Percentiles rank a stretch among this genome's conserved stretches.
phyloP scores from a whole-genome alignment of 1,284 basidiomycete species.

The Ceratobasidium papillatum region DNA sequence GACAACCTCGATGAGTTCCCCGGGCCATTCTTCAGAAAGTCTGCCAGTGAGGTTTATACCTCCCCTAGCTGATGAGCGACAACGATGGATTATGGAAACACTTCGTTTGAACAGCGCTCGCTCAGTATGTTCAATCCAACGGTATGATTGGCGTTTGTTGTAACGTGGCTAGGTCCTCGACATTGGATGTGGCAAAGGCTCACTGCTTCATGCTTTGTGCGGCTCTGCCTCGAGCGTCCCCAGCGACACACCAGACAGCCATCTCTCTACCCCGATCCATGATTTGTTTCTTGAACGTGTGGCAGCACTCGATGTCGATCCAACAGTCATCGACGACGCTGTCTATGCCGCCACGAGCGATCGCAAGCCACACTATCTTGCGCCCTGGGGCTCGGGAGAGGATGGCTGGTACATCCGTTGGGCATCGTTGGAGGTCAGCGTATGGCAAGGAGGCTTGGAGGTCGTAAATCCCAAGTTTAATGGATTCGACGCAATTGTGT shows the following conservation, averaged over 20 bases:
- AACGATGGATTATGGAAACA: constrained; percentile 37
- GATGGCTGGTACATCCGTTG: constrained; percentile 60
- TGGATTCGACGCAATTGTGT: constrained; percentile 82
- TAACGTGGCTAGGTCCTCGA: constrained; percentile 69
- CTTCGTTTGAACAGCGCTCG: constrained; percentile 21
- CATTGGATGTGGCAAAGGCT: constrained; percentile 81
- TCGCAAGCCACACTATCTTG: constrained; percentile 49
- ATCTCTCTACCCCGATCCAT: constrained; percentile 56
- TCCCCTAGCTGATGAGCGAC: constrained; percentile 28
- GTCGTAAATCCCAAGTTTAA: constrained; percentile 75
- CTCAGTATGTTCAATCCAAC: not conserved
- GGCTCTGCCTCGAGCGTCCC: constrained; percentile 74
- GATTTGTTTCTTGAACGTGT: constrained; percentile 68
- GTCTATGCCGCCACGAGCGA: constrained; percentile 54
- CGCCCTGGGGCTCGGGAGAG: constrained; percentile 45
- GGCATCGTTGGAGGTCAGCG: constrained; percentile 73
- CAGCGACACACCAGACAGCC: constrained; percentile 44
- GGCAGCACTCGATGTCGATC: constrained; percentile 73
- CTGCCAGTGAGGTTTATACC: constrained; percentile 34
- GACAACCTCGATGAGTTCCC: constrained; percentile 14
- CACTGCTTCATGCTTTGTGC: constrained; percentile 71
- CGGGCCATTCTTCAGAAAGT: not conserved
- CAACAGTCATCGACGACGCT: constrained; percentile 62
- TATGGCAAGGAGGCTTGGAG: constrained; percentile 87
- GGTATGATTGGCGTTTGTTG: not conserved